Percentiles rank a stretch among this genome's conserved stretches.
Conservation (phyloP, 2,329 filamentous ascomycete genomes). For the Colletotrichum magnum region DNA sequence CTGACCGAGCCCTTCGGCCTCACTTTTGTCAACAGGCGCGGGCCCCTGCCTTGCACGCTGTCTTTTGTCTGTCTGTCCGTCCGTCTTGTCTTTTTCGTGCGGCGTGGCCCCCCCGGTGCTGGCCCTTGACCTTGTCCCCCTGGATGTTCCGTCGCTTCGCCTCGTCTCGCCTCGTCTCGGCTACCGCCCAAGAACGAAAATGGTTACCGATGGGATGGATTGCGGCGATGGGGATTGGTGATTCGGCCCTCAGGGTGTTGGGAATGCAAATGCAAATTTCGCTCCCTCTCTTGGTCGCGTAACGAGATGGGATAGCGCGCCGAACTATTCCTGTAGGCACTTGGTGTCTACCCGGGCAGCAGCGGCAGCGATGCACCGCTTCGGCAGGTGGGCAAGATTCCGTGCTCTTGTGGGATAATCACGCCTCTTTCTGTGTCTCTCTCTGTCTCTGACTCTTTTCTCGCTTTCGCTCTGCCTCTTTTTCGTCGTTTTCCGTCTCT, state of each 20-base stretch:
- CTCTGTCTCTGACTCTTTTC: conserved; percentile 16
- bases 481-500: conserved; percentile 5
- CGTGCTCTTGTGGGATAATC: conserved; percentile 16
- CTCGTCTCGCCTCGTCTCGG: conserved; percentile 32
- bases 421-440: conserved; percentile 6
- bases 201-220: conserved; percentile 33
- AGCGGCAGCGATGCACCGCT: too few species aligned
- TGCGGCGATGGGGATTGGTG: not conserved
- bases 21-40: conserved; percentile 3
- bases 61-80: not conserved
- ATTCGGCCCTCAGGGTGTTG: too few species aligned
- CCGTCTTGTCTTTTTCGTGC: not conserved
- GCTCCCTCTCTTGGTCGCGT: too few species aligned
- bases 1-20: not conserved
- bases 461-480: not conserved
- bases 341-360: too few species aligned
- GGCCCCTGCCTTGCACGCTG: not conserved
- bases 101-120: not conserved
- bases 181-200: conserved; percentile 12
- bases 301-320: too few species aligned
- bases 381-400: not conserved
- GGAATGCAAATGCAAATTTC: too few species aligned
- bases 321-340: too few species aligned
- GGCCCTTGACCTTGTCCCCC: conserved; percentile 5
- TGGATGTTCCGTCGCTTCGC: conserved; percentile 31